Conservation (phyloP, 106 monocot species). For the Gastrodia elata region DNA sequence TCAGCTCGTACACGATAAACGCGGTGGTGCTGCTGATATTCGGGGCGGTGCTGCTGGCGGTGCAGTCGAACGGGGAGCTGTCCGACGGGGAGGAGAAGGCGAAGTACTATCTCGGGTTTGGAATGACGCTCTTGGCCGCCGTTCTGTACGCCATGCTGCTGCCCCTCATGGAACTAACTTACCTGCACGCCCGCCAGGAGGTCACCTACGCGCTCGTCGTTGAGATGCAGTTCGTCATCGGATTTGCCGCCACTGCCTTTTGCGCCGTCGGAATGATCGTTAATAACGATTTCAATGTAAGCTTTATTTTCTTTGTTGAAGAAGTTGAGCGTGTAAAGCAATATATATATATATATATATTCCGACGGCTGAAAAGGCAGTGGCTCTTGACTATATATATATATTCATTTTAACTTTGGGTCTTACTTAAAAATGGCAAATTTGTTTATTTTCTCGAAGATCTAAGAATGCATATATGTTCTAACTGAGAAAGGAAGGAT, state of each 20-base stretch:
- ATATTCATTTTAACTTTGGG: too few species aligned
- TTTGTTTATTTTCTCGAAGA: too few species aligned
- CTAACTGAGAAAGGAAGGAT: too few species aligned
- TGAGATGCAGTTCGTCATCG: constrained; percentile 20
- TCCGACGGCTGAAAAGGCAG: too few species aligned
- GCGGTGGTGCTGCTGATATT: constrained; percentile 19
- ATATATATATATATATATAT: too few species aligned
- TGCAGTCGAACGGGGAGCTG: constrained; percentile 6
- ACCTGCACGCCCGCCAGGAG: constrained; percentile 6
- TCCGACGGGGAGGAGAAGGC: constrained; percentile 9
- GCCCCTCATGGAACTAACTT: constrained; percentile 20
- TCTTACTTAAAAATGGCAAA: too few species aligned
- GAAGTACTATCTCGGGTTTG: constrained; percentile 14
- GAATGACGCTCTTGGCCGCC: constrained; percentile 13
- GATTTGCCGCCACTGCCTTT: constrained; percentile 11
- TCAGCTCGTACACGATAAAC: constrained; percentile 14
- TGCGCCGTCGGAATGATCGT: constrained; percentile 21
- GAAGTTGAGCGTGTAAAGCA: too few species aligned
- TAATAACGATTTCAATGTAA: constrained; percentile 26
- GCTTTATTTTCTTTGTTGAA: background rate
- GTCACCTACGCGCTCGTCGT: constrained; percentile 2
- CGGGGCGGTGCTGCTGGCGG: constrained; percentile 16
- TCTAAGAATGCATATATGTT: too few species aligned
- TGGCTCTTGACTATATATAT: too few species aligned
- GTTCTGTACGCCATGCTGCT: constrained; percentile 13